Evolutionary conservation across 2,329 filamentous ascomycete genomes (phyloP), one percentile per base, ranked within the genome.

Genomic region (Colletotrichum trifolii): DNA sequence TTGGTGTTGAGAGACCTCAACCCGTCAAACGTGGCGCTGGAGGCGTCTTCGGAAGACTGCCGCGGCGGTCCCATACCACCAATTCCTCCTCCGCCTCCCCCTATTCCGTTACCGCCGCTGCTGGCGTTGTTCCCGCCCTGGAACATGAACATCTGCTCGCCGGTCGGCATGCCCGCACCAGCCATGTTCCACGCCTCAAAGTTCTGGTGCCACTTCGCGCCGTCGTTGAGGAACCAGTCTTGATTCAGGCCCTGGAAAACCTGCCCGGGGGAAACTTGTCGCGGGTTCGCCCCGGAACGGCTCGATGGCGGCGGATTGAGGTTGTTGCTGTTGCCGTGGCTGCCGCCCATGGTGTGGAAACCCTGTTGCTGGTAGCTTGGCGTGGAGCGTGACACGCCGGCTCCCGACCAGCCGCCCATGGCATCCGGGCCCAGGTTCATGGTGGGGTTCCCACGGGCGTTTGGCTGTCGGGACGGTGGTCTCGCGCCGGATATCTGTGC

Each of bases 161-260:
- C 55, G 17, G 58, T 47, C 49, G 60, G 42, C 58, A 66, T 53
- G 13, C 40, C 54, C 13, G 54, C 11, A 9, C 55, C 55, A 8
- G 60, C 42, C 43, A 81, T 73, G 39, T 79, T 81, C 85, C 85
- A 88, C 3, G 79, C 74, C 59, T 86, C 81, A 69, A 87, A 88
- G 65, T 85, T 82, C 59, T 86, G 83, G 63, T 87, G 84, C 84
- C 85, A 87, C 65, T 80, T 84, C 34, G 83, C 84, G 15, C 85
- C 82, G 64, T 88, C 86, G 57, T 81, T 86, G 17, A 88, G 73
- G 69, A 87, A 85, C 83, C 84, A 88, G 43, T 87, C 83, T 66
- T 85, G 82, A 8, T 87, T 85, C 48, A 87, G 75, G 6, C 76
- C 75, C 48, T 78, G 80, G 7, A 74, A 53, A 6, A 70, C 62